Evolutionary conservation across 345 rosid species (phyloP).

Genomic region (Brassica rapa): DNA sequence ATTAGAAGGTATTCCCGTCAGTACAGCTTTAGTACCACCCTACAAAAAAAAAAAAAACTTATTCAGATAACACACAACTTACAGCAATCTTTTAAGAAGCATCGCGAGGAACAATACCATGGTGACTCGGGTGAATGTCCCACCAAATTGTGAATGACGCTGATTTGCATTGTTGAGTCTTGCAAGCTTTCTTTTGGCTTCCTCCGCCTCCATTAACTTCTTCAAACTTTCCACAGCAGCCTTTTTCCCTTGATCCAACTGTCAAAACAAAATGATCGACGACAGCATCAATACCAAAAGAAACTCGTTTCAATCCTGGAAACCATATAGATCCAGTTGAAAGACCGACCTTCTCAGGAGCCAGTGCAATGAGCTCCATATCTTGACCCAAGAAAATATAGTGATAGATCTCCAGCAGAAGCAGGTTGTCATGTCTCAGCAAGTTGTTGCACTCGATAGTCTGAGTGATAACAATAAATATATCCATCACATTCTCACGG

Average conservation of each 20-base stretch:
- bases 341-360: slow-evolving; percentile 56
- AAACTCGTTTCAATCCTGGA: not conserved
- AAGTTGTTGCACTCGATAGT: slow-evolving; percentile 57
- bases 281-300: not conserved
- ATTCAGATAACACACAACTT: not conserved
- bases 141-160: slow-evolving; percentile 82
- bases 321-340: slow-evolving; percentile 18
- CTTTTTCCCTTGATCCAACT: slow-evolving; percentile 53
- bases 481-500: slow-evolving; percentile 79
- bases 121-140: slow-evolving; percentile 77
- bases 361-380: slow-evolving; percentile 64
- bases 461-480: slow-evolving; percentile 67
- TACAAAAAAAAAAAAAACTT: slow-evolving; percentile 38
- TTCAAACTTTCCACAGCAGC: slow-evolving; percentile 63
- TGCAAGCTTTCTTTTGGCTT: slow-evolving; percentile 62
- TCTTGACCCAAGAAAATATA: slow-evolving; percentile 77
- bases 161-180: slow-evolving; percentile 44
- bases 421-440: slow-evolving; percentile 82
- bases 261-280: slow-evolving; percentile 21
- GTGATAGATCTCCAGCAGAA: slow-evolving; percentile 73
- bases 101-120: slow-evolving; percentile 55
- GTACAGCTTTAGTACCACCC: slow-evolving; percentile 85
- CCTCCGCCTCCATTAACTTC: slow-evolving; percentile 73
- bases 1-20: slow-evolving; percentile 61
- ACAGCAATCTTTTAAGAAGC: slow-evolving; percentile 11